Conservation (phyloP, 805 yeast species). For the Starmerella vitae region DNA sequence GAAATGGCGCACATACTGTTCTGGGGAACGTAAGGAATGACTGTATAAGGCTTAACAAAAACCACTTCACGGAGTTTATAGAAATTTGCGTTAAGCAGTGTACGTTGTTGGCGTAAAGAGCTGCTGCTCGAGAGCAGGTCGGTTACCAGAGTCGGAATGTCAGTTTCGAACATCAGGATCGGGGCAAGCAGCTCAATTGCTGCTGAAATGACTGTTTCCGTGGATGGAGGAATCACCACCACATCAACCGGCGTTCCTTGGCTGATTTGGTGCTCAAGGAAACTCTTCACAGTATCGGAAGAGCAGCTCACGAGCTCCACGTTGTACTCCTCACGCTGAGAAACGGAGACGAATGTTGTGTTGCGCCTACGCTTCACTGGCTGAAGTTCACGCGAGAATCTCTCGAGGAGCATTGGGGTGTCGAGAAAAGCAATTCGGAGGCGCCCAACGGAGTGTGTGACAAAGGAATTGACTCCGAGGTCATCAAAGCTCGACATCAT, state of each 20-base stretch:
- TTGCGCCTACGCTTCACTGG: not conserved
- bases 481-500: conserved; percentile 8
- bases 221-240: conserved; percentile 1
- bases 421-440: not conserved
- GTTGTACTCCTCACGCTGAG: conserved; percentile 5
- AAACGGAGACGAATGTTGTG: conserved; percentile 3
- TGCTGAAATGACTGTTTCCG: not conserved
- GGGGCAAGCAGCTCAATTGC: conserved; percentile 7
- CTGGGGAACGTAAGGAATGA: too few species aligned
- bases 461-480: not conserved
- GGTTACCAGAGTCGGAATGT: not conserved
- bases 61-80: too few species aligned
- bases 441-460: not conserved
- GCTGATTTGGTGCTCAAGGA: conserved; percentile 10
- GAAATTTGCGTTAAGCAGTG: not conserved
- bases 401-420: not conserved
- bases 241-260: conserved; percentile 6
- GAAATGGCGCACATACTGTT: too few species aligned
- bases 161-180: conserved; percentile 3
- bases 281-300: conserved; percentile 1
- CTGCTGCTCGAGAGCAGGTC: not conserved
- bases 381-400: not conserved
- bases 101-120: not conserved
- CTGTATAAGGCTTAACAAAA: too few species aligned
- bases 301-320: conserved; percentile 2